Conservation (phyloP, 148 eudicot genomes). For the Cornus kousa region DNA sequence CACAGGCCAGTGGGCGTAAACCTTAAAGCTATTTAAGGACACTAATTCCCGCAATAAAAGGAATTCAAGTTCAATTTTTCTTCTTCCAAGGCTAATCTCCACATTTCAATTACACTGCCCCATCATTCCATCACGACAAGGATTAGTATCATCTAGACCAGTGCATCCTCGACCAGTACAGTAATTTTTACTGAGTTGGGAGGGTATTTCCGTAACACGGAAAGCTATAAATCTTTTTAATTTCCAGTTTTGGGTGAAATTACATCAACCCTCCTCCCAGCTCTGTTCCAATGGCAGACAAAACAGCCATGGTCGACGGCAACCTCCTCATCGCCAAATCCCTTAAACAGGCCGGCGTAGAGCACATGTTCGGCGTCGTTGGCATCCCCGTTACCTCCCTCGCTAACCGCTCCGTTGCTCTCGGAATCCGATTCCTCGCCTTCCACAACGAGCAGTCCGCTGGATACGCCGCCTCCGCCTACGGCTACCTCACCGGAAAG, state of each 20-base stretch:
- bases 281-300: slow-evolving; percentile 32
- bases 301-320: slow-evolving; percentile 44
- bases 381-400: slow-evolving; percentile 96
- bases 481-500: slow-evolving; percentile 81
- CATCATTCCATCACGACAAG: no score
- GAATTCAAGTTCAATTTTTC: no score
- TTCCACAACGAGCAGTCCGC: slow-evolving; percentile 99
- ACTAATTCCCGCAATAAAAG: no score
- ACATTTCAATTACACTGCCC: no score
- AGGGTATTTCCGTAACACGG: background rate
- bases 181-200: no score
- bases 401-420: slow-evolving; percentile 65
- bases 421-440: slow-evolving; percentile 89
- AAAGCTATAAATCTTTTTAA: no score
- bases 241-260: background rate
- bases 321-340: slow-evolving; percentile 62
- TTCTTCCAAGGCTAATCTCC: no score
- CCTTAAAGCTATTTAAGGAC: no score
- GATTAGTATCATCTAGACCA: no score
- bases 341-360: slow-evolving; percentile 58
- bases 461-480: slow-evolving; percentile 94
- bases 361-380: slow-evolving; percentile 85
- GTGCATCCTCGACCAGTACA: no score
- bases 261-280: background rate
- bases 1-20: no score